Evolutionary conservation across 192 early-diverging fungal genomes (phyloP), one percentile per base, ranked within the genome.

Genomic region (Coemansia sp.): DNA sequence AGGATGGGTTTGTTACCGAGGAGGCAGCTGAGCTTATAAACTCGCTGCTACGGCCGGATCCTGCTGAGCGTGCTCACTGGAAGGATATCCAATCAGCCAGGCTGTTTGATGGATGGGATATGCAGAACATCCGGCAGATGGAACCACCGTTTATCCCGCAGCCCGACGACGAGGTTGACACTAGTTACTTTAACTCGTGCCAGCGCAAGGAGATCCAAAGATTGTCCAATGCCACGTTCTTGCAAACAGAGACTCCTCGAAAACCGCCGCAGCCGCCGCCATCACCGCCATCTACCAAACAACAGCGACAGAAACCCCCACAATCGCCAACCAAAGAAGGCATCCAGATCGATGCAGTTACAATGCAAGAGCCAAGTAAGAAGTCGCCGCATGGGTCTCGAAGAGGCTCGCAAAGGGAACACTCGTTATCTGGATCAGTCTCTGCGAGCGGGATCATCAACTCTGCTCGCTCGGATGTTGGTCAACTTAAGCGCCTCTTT

Each of bases 111-210:
- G 89, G 81, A n/a, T 84, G 92, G 45, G 90, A 95, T 36, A 91
- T 93, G 90, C 84, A 87, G 48, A 85, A 88, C 62, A 79, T 95
- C 30, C 84, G 90, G 5, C 87, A 91, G 65, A 89, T 89, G 71
- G 84, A 88, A 36, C 91, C 95, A 2, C 93, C 93, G 4, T 95
- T 97, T 76, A 87, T 96, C 9, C 95, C 95, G 18, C 83, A 84
- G 30, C 91, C 92, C 14, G 88, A 86, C 24, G 92, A 93, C 51
- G 84, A 88, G n/a, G 85, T 86, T 2, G 95, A 97, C 68, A 96
- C 94, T 30, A 94, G 93, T 68, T 97, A 97, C 75, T 96, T 96
- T 85, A 93, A 94, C 87, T 83, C 88, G 8, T 94, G 94, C 62
- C 85, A 85, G 62, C 85, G 92, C 34, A 89, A 90, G 9, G 94